Evolutionary conservation across 2,329 filamentous ascomycete species (phyloP), one percentile per base, ranked within the genome.

Genomic region (Annulohypoxylon truncatum): DNA sequence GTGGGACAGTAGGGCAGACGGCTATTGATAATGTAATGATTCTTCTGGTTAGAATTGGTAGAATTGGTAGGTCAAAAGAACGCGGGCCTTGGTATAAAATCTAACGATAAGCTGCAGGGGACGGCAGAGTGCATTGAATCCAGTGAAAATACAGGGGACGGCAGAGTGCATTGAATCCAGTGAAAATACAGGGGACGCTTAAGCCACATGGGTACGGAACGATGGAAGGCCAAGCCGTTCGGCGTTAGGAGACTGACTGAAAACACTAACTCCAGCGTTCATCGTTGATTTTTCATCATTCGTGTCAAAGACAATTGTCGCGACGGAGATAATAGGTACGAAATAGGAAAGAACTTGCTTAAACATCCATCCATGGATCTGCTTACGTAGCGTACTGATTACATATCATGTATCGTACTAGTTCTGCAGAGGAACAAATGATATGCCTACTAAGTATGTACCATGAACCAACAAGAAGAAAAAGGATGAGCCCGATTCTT

Each of bases 1-100:
- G 60, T 61, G 60, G 64, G 63, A 67, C 54, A 54, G 46, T 69
- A 64, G 67, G 67, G 67, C 64, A 58, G 61, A 63, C 44, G 38
- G 28, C 53, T 59, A 55, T 56, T 54, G 28, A 56, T 22, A 28
- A 46, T 46, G 35, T 26, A 29, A 42, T 47, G 50, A n/a, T 48
- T n/a, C 42, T 48, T 54, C 46, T 29, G 35, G n/a, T 18, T 38
- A 38, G 35, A 15, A 35, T 31, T 22, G 6, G n/a, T n/a, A n/a
- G n/a, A n/a, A n/a, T n/a, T n/a, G 15, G 26, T 46, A 52, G 26
- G 2, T 13, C 9, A 29, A 50, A 26, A 33, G 47, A 56, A 56
- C 35, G 40, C 52, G 48, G 31, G 54, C 53, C 52, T 50, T 33
- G 59, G 63, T 54, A 63, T 66, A 64, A 48, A 35, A 54, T 48